These are phyloP conservation scores for Blastobotrys muscicola DNA, from an alignment of 805 yeast species.

Conservation along the genomic window DNA sequence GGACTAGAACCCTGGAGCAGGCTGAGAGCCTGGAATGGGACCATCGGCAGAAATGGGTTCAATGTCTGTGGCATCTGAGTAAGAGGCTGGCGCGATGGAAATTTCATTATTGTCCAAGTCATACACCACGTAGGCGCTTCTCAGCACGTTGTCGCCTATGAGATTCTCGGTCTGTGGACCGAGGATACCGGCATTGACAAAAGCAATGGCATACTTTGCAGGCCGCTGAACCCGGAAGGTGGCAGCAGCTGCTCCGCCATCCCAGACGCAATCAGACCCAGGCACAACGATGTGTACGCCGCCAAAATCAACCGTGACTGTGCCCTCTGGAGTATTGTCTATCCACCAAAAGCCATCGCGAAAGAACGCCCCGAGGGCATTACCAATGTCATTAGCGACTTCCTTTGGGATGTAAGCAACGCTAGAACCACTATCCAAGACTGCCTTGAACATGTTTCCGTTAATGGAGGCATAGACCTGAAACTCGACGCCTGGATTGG, in stretches of 20 bases:
- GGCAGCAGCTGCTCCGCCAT: too few relatives aligned
- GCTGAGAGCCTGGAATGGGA: too few relatives aligned
- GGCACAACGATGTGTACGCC: constrained; percentile 22
- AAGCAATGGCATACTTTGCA: constrained; percentile 22
- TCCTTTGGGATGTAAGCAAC: constrained; percentile 38
- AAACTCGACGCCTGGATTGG: constrained; percentile 26
- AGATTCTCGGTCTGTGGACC: too few relatives aligned
- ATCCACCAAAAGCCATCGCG: too few relatives aligned
- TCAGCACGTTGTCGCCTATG: constrained; percentile 55
- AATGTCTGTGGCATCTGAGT: too few relatives aligned
- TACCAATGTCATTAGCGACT: constrained; percentile 30
- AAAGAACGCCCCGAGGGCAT: too few relatives aligned
- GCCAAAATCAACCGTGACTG: constrained; percentile 28
- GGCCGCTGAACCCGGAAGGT: too few relatives aligned
- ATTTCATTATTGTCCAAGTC: constrained; percentile 48
- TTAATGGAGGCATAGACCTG: too few relatives aligned
- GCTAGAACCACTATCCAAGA: constrained; percentile 50
- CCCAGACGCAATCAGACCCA: constrained; percentile 27
- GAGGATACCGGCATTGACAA: constrained; percentile 25
- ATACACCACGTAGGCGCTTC: constrained; percentile 53
- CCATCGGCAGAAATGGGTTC: too few relatives aligned
- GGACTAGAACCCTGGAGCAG: too few relatives aligned
- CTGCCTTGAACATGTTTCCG: constrained; percentile 29
- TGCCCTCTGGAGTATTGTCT: constrained; percentile 33
- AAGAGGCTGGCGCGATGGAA: constrained; percentile 45